Evolutionary conservation across 305 asterid genomes (phyloP), one percentile per base, ranked within the genome.

Genomic region (Withania somnifera): DNA sequence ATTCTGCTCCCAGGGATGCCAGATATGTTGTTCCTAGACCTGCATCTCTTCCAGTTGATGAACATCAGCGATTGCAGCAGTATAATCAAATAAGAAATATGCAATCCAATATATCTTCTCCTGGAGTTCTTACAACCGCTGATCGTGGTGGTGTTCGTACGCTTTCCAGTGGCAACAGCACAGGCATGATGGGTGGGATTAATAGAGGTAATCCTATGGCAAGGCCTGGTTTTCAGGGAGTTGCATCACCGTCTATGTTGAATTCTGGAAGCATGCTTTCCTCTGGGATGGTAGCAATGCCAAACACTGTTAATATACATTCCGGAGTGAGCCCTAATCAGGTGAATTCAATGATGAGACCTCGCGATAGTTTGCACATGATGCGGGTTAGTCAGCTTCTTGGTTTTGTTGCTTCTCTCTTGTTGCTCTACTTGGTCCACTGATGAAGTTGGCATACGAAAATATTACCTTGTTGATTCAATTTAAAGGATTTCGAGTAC

Each of bases 31-130:
- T 87, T 82, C 91, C 93, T 52, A 89, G 96, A 86, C 80, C 97
- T 77, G 88, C 88, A 86, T 86, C 97, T 77, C 80, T 90, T 60
- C 84, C 95, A 76, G 84, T 88, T 82, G 98, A 93, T 75, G 98
- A 93, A 76, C 95, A 94, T 78, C 96, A 94, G 85, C 88, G 97
- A 81, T 80, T 93, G 88, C 97, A 91, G 66, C 92, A 89, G 40
- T 91, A 86, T 84, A 90, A 87, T 84, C 95, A 92, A 50, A 85
- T 89, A 86, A 92, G 95, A 89, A 91, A 84, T 83, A 77, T 87
- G 63, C 98, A 89, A 73, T 60, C 94, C 56, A 88, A 84, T 82
- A 64, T 87, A 66, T 80, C 94, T 86, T 79, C 90, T 81, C 88
- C 97, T 67, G 94, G 91, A 81, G 89, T 89, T 81, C 84, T 84